Evolutionary conservation across 768 basidiomycete genomes (phyloP), one percentile per base, ranked within the genome.

Genomic region (Hygrophorus russula): DNA sequence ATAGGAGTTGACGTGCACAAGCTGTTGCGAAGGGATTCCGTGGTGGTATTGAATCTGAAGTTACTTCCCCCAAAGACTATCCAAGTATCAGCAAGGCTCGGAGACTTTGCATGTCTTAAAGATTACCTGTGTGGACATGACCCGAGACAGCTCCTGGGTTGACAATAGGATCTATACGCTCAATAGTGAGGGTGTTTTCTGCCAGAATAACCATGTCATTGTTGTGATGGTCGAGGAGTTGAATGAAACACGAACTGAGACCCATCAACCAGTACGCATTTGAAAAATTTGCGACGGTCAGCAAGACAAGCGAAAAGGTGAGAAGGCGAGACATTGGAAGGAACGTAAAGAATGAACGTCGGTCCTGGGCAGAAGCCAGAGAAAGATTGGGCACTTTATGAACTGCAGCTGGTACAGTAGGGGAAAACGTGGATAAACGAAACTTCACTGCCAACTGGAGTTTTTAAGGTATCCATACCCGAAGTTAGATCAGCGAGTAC

Each of bases 1-100:
- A 76, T 74, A 31, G 72, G 73, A 45, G 69, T 61, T n/a, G 73
- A 70, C 2, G 72, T 69, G 51, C 74, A 76, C 51, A 67, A 48
- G 50, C 73, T 74, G 45, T 68, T 46, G 32, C 68, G 60, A 18
- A 76, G 61, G 8, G 42, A 47, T 10, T 61, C 60, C 1, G 73
- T 73, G 49, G 59, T 63, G 28, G 63, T 63, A 28, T 52, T 51
- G 46, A 64, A 53, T 33, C 69, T 59, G 55, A 76, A 73, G 50
- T 73, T 73, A 58, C 70, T 73, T 3, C 74, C 73, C 24, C 74
- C 74, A 42, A 72, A 52, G 40, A 73, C 73, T 74, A 44, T 5
- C n/a, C 7, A 45, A 20, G 18, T 42, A 45, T 32, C 32, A 28
- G 35, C 39, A 24, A 47, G 11, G 36, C 20, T 15, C 36, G 32